Base-by-base conservation (phyloP, 805 yeast species). In the Candida peoriensis region DNA sequence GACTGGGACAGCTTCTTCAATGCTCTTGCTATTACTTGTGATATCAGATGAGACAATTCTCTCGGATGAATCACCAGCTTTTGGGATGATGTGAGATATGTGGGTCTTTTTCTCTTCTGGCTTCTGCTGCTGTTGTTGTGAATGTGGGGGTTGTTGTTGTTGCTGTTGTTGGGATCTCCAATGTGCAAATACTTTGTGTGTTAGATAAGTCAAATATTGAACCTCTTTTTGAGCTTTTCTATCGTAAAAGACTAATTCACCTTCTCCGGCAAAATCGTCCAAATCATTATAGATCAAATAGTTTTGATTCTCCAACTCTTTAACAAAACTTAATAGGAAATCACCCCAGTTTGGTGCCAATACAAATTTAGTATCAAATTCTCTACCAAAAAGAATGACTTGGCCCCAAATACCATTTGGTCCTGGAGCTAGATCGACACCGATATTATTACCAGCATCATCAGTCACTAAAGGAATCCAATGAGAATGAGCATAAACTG, bases 381-480 rank as follows among this genome's bases (percentile, higher is more conserved):
- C 97, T 54, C 97, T 78, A 25, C 98, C 98, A 58, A 85, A 90
- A 36, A 89, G 54, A 43, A 90, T 90, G 14, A 93, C 81, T 63
- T 90, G 98, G 24, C 97, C 98, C 74, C 83, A 78, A 38, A 66
- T 70, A 29, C 96, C 96, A 19, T 63, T 62, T 8, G 79, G 72
- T 7, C 87, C 96, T 1, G 93, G 90, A 3, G 85, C 79, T 40
- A 90, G 69, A 61, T 90, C 98, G 12, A 93, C 66, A 34, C 88
- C 98, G 44, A 90, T 79, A 58, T 88, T 89, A 63, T 90, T 90
- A 30, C 98, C 98, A 16, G 78, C 81, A 35, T 75, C 78, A 57
- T 90, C 98, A 32, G 90, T 86, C 24, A 85, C 76, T 34, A 90
- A 60, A 4, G 98, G 97, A 39, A 90, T 78, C 98, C 98, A 90